Evolutionary conservation across 1,284 basidiomycete genomes (phyloP).

Genomic region (Ustilago bromivora): DNA sequence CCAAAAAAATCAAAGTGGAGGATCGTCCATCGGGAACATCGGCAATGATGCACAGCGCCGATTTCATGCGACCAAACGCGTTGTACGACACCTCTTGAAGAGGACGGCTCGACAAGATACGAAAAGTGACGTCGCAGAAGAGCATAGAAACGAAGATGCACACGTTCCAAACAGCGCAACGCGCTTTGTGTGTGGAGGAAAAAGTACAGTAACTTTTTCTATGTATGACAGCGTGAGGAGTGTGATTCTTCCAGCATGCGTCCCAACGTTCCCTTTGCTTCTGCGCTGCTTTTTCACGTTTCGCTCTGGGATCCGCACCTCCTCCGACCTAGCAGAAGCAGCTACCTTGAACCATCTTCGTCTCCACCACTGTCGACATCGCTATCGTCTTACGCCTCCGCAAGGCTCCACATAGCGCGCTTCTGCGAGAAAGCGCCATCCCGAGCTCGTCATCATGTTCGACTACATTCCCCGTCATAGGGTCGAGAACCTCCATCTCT

Average conservation of each 20-base stretch:
- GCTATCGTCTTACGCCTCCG: background rate
- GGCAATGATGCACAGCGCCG: background rate
- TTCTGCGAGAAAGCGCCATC: background rate
- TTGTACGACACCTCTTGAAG: background rate
- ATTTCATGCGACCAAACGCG: constrained; percentile 1
- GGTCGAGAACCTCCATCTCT: constrained; percentile 72
- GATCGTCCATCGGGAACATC: background rate
- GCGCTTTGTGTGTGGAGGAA: constrained; percentile 23
- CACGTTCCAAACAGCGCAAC: constrained; percentile 5
- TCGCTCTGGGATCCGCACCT: constrained; percentile 4
- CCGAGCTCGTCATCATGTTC: constrained; percentile 26
- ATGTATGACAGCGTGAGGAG: background rate
- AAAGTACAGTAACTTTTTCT: constrained; percentile 7
- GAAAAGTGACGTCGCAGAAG: constrained; percentile 14
- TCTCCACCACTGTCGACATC: background rate
- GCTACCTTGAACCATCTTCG: background rate
- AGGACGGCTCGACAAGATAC: background rate
- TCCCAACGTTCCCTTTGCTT: constrained; percentile 16
- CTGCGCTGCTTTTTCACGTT: constrained; percentile 14
- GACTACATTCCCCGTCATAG: constrained; percentile 71
- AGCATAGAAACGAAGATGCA: background rate
- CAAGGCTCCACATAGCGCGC: constrained; percentile 4
- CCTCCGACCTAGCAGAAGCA: background rate
- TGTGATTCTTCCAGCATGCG: constrained; percentile 1
- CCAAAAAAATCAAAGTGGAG: background rate